Evolutionary conservation across 192 early-diverging fungal genomes (phyloP), one percentile per base, ranked within the genome.

Genomic region (Linnemannia exigua): DNA sequence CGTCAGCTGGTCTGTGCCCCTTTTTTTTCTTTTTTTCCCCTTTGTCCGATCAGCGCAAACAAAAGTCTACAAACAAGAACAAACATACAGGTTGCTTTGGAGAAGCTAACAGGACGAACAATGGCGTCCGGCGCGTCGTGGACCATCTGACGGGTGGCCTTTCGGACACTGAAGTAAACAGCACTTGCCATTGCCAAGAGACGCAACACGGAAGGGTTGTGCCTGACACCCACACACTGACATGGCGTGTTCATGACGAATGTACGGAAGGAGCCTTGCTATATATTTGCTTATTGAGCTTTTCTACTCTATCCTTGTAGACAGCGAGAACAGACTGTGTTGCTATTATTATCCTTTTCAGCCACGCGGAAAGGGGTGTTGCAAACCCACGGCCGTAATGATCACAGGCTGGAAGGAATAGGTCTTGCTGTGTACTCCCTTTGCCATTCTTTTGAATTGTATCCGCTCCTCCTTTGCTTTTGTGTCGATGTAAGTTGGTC

Each of bases 1-100:
- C 47, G 70, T 79, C 77, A 79, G 77, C 77, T 79, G 77, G 77
- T 79, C 77, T 79, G 77, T 79, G 77, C 77, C 77, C 70, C 69
- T 63, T 31, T 31, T 63, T 47, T 37, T 71, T 79, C 58, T 33
- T 71, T 20, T 51, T 20, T 19, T 67, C 33, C 35, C 0, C 47
- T 38, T 58, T 44, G 17, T 15, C 58, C 58, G 58, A 63, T 63
- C 58, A 63, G 25, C 25, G 12, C 25, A 25, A 58, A 31, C 58
- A 63, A 63, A 58, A 5, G 52, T 9, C n/a, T n/a, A 58, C n/a
- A 17, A 52, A 52, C 51, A 52, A 14, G 19, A 63, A 63, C 58
- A 33, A 54, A 16, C 9, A 25, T 31, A 25, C 28, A 63, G 58
- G 25, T n/a, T 12, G 9, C 28, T 63, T 31, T 31, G 12, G 58